A percentile compares a stretch with the other conserved stretches of the same genome.
These are phyloP conservation scores for Termitomyces sp. DNA, from an alignment of 768 basidiomycete species.

Conservation along the genomic window DNA sequence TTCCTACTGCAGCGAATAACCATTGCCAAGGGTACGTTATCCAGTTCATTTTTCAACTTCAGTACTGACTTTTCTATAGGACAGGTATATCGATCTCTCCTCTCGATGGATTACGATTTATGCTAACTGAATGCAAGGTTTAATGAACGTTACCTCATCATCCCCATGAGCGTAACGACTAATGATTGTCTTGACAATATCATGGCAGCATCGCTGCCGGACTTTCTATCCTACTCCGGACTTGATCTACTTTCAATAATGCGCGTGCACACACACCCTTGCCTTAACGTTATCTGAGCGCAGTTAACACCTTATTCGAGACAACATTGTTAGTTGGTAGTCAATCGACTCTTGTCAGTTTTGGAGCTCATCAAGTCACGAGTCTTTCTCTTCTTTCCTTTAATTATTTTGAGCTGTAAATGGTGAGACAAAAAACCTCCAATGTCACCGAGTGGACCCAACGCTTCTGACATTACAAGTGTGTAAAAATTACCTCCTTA, in stretches of 20 bases:
- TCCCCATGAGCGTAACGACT: neutral
- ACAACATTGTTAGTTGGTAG: neutral
- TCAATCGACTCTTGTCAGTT: too few species aligned
- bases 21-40: slow-evolving; percentile 53
- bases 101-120: neutral
- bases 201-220: neutral
- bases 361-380: neutral
- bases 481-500: neutral
- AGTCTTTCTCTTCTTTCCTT: neutral
- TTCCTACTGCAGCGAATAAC: slow-evolving; percentile 71
- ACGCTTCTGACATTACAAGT: neutral
- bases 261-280: neutral
- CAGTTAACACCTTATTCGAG: neutral
- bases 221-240: neutral
- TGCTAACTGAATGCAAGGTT: slow-evolving; percentile 4
- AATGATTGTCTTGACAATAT: neutral
- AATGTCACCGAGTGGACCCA: neutral
- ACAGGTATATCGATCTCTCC: slow-evolving; percentile 11
- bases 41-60: neutral
- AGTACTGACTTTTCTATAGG: slow-evolving; percentile 6
- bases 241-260: neutral
- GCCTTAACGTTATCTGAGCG: neutral
- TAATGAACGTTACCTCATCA: slow-evolving; percentile 2
- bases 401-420: neutral
- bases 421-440: neutral